These are phyloP conservation scores for Phyllosticta citriasiana DNA, from an alignment of 2,329 filamentous ascomycete genomes.

Conservation along the genomic window DNA sequence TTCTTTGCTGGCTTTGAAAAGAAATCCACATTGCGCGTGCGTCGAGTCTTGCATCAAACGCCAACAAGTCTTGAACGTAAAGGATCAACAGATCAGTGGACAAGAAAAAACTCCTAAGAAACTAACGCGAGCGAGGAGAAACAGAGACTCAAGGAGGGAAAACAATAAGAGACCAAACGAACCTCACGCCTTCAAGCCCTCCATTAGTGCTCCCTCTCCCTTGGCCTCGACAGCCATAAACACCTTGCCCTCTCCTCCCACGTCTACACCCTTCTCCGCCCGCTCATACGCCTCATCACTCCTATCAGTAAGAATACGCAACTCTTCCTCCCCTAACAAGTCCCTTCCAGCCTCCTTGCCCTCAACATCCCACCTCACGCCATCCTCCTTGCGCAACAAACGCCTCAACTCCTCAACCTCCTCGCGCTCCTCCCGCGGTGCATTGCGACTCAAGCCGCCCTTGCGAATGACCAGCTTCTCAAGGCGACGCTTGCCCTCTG, in stretches of 20 bases:
- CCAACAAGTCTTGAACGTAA: no score
- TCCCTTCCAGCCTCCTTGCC: constrained; percentile 44
- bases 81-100: no score
- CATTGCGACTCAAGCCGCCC: constrained; percentile 49
- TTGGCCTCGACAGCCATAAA: constrained; percentile 80
- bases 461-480: constrained; percentile 96
- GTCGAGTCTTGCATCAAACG: no score
- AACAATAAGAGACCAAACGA: not conserved
- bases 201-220: constrained; percentile 41
- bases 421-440: constrained; percentile 35
- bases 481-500: constrained; percentile 81
- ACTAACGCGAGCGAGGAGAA: not conserved
- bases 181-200: constrained; percentile 33
- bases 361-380: constrained; percentile 49
- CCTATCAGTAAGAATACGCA: constrained; percentile 70
- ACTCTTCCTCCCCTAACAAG: constrained; percentile 64
- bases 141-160: not conserved
- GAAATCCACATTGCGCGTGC: no score
- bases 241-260: constrained; percentile 46
- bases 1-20: not conserved
- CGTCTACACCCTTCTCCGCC: constrained; percentile 69
- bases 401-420: constrained; percentile 39
- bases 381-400: constrained; percentile 52
- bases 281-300: constrained; percentile 56
- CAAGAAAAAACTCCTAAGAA: no score